Evolutionary conservation across 1,284 basidiomycete species (phyloP).

Genomic region (Pterulicium gracile): DNA sequence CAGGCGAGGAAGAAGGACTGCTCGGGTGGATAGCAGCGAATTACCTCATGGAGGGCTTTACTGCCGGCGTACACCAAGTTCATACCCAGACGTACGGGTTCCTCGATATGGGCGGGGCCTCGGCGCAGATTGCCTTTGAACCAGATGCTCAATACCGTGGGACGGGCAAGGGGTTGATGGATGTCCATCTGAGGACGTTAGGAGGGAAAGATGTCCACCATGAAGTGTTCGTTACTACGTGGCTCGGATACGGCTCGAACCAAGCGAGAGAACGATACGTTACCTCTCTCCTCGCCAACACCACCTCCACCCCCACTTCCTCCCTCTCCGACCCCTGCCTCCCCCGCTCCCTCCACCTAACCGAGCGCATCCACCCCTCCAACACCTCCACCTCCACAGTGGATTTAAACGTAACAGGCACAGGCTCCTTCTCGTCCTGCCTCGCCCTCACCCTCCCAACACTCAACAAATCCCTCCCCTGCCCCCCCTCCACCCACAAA

Average conservation of each 20-base stretch:
- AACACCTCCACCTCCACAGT: slow-evolving; percentile 39
- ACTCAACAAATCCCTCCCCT: slow-evolving; percentile 80
- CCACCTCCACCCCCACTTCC: slow-evolving; percentile 31
- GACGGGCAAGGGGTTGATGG: slow-evolving; percentile 55
- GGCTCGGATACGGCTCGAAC: slow-evolving; percentile 98
- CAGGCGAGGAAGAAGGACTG: slow-evolving; percentile 95
- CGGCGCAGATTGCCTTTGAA: slow-evolving; percentile 97
- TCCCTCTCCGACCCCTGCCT: slow-evolving; percentile 81
- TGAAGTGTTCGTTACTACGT: slow-evolving; percentile 95
- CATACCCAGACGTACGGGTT: slow-evolving; percentile 88
- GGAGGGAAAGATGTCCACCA: slow-evolving; percentile 83
- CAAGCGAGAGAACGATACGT: slow-evolving; percentile 90
- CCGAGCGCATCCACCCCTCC: slow-evolving; percentile 31
- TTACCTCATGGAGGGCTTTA: slow-evolving; percentile 97
- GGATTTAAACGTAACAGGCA: slow-evolving; percentile 54
- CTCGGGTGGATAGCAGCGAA: slow-evolving; percentile 99
- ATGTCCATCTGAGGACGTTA: slow-evolving; percentile 75
- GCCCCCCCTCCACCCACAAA: slow-evolving; percentile 59
- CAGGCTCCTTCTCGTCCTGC: slow-evolving; percentile 86
- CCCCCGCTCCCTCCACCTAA: slow-evolving; percentile 60
- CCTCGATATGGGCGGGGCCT: slow-evolving; percentile 98
- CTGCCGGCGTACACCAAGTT: slow-evolving; percentile 36
- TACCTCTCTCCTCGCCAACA: slow-evolving; percentile 26
- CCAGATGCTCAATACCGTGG: slow-evolving; percentile 46
- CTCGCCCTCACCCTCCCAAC: slow-evolving; percentile 66